Conservation (phyloP, 495 filamentous ascomycete genomes). For the Jackrogersella minutella region DNA sequence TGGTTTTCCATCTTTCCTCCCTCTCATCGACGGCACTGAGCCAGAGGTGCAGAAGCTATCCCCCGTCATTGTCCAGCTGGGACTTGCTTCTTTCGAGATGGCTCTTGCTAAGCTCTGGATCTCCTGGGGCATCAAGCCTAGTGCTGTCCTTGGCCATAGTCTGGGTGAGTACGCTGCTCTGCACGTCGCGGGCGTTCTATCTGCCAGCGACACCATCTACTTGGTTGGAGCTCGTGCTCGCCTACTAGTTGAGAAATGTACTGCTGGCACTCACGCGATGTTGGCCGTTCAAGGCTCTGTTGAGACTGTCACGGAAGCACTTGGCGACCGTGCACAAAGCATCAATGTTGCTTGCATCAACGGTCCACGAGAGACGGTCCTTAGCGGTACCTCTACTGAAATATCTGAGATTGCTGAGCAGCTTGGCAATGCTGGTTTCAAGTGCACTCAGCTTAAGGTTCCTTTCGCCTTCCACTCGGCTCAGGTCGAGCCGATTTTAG, state of each 20-base stretch:
- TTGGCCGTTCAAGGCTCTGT: slow-evolving; percentile 62
- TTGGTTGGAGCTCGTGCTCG: slow-evolving; percentile 80
- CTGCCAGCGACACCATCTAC: slow-evolving; percentile 79
- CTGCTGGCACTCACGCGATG: slow-evolving; percentile 74
- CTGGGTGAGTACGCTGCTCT: slow-evolving; percentile 88
- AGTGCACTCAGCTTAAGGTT: slow-evolving; percentile 73
- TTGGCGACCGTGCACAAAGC: slow-evolving; percentile 43
- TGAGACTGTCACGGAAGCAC: slow-evolving; percentile 49
- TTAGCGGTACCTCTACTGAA: slow-evolving; percentile 61
- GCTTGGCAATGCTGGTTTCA: slow-evolving; percentile 66
- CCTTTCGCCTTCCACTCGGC: slow-evolving; percentile 85
- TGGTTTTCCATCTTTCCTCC: slow-evolving; percentile 72
- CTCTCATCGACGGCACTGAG: slow-evolving; percentile 71
- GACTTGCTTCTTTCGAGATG: slow-evolving; percentile 82
- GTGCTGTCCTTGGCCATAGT: slow-evolving; percentile 85
- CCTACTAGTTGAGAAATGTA: slow-evolving; percentile 77
- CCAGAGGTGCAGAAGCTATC: slow-evolving; percentile 66
- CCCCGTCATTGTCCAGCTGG: slow-evolving; percentile 80
- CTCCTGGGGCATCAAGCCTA: slow-evolving; percentile 78
- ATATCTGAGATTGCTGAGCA: slow-evolving; percentile 66
- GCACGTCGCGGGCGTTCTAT: slow-evolving; percentile 80
- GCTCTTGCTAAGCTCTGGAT: slow-evolving; percentile 82
- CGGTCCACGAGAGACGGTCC: slow-evolving; percentile 65
- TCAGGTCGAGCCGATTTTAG: slow-evolving; percentile 79
- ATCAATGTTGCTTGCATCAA: slow-evolving; percentile 69